Conservation (phyloP, 805 yeast species). For the Nakazawaea populi region DNA sequence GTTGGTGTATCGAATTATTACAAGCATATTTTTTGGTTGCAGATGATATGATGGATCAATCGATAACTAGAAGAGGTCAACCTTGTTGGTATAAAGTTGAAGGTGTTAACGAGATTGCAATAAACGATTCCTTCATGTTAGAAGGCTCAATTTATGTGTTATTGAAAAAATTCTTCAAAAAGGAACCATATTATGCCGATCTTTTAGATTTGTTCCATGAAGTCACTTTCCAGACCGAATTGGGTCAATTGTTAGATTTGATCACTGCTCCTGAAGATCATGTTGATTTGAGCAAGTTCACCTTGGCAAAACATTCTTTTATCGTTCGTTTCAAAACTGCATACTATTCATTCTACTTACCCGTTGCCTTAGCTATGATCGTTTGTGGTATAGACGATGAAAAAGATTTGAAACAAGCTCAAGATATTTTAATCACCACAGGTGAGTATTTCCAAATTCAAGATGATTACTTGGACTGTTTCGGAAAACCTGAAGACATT, state of each 20-base stretch:
- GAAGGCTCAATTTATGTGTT: slow-evolving; percentile 90
- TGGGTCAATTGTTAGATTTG: slow-evolving; percentile 92
- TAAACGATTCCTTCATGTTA: slow-evolving; percentile 94
- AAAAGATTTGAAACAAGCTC: slow-evolving; percentile 80
- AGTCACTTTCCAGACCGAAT: slow-evolving; percentile 94
- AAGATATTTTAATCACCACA: slow-evolving; percentile 81
- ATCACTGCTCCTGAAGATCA: slow-evolving; percentile 96
- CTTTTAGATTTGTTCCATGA: slow-evolving; percentile 93
- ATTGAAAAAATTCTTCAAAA: slow-evolving; percentile 81
- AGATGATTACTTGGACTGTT: slow-evolving; percentile 95
- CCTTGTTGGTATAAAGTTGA: slow-evolving; percentile 92
- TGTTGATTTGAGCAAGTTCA: slow-evolving; percentile 83
- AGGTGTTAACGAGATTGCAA: slow-evolving; percentile 87
- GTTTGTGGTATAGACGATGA: slow-evolving; percentile 74
- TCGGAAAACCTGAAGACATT: slow-evolving; percentile 94
- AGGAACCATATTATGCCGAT: slow-evolving; percentile 81
- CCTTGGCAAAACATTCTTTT: slow-evolving; percentile 85
- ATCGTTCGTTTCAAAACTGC: slow-evolving; percentile 97
- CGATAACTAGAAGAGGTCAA: slow-evolving; percentile 96
- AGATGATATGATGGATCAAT: slow-evolving; percentile 97
- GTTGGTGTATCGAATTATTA: slow-evolving; percentile 92
- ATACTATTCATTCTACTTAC: slow-evolving; percentile 92
- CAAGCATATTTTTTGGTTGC: slow-evolving; percentile 97
- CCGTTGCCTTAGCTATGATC: slow-evolving; percentile 95
- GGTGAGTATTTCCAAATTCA: slow-evolving; percentile 99